These are phyloP conservation scores for Phytomonas sp. DNA, from an alignment of 208 protist genomes.

Conservation along the genomic window DNA sequence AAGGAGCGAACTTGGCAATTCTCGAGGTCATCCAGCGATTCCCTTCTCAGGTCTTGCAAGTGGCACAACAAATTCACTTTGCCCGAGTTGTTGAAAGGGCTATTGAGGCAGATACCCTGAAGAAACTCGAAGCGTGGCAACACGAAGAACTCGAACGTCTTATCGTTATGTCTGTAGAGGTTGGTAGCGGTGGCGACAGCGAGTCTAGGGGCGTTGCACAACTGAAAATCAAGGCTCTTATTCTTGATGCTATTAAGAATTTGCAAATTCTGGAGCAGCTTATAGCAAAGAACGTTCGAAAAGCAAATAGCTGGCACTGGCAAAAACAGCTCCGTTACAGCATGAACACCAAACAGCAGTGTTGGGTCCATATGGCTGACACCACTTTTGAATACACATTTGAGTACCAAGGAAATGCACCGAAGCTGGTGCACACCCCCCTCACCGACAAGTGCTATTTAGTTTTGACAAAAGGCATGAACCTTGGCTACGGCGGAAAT, in stretches of 20 bases:
- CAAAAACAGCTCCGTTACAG: conserved; percentile 96
- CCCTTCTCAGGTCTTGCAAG: conserved; percentile 88
- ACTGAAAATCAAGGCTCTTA: conserved; percentile 90
- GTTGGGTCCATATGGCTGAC: conserved; percentile 89
- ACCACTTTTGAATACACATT: conserved; percentile 94
- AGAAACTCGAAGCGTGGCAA: conserved; percentile 23
- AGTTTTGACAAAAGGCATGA: conserved; percentile 95
- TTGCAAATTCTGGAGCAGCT: conserved; percentile 91
- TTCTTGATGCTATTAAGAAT: conserved; percentile 95
- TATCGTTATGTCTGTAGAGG: conserved; percentile 14
- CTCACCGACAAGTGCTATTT: conserved; percentile 94
- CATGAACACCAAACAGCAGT: conserved; percentile 36
- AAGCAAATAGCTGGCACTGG: conserved; percentile 90
- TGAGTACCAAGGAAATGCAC: conserved; percentile 93
- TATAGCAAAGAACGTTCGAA: conserved; percentile 28
- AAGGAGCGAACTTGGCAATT: conserved; percentile 22
- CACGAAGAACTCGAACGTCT: conserved; percentile 53
- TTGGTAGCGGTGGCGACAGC: no score
- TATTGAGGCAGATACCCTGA: conserved; percentile 28
- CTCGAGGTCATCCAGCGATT: conserved; percentile 36
- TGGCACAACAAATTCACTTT: conserved; percentile 83
- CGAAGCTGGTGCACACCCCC: conserved; percentile 92
- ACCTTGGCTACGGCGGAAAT: conserved; percentile 95
- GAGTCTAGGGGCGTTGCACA: conserved; percentile 35
- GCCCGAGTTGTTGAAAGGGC: conserved; percentile 52